These are phyloP conservation scores for Phytophthora foliorum DNA, from an alignment of 352 stramenopile genomes.

Conservation along the genomic window DNA sequence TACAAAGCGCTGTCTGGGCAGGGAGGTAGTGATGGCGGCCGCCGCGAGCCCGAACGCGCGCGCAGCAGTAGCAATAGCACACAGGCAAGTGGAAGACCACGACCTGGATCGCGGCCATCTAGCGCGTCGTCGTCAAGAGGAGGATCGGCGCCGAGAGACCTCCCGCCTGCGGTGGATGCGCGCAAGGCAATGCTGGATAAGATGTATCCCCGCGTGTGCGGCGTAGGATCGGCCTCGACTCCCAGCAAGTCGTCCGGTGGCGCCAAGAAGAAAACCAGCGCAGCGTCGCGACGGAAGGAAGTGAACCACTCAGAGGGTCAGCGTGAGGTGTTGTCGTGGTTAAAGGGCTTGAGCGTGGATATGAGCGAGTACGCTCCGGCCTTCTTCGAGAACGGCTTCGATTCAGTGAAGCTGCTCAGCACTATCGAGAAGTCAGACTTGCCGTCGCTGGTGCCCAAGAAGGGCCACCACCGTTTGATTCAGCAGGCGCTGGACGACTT, in stretches of 20 bases:
- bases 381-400: slow-evolving; percentile 91
- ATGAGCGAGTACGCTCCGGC: slow-evolving; percentile 88
- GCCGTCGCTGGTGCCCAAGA: slow-evolving; percentile 80
- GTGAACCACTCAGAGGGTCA: slow-evolving; percentile 69
- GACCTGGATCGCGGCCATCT: slow-evolving; percentile 32
- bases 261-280: slow-evolving; percentile 41
- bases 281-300: slow-evolving; percentile 53
- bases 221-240: slow-evolving; percentile 37
- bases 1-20: slow-evolving; percentile 47
- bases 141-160: slow-evolving; percentile 16
- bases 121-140: slow-evolving; percentile 32
- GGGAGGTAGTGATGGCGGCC: slow-evolving; percentile 16
- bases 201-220: slow-evolving; percentile 86
- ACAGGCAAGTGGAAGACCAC: slow-evolving; percentile 21
- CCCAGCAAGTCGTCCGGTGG: slow-evolving; percentile 33
- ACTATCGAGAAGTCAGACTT: slow-evolving; percentile 80
- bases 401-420: slow-evolving; percentile 87
- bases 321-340: slow-evolving; percentile 85
- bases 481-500: slow-evolving; percentile 82
- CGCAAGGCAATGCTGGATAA: slow-evolving; percentile 82
- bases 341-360: slow-evolving; percentile 72
- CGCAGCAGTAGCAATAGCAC: slow-evolving; percentile 26
- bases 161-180: slow-evolving; percentile 33
- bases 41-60: slow-evolving; percentile 29
- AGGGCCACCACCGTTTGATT: slow-evolving; percentile 86